Evolutionary conservation across 2,329 filamentous ascomycete species (phyloP).

Genomic region (Neocatenulostroma microsporum): DNA sequence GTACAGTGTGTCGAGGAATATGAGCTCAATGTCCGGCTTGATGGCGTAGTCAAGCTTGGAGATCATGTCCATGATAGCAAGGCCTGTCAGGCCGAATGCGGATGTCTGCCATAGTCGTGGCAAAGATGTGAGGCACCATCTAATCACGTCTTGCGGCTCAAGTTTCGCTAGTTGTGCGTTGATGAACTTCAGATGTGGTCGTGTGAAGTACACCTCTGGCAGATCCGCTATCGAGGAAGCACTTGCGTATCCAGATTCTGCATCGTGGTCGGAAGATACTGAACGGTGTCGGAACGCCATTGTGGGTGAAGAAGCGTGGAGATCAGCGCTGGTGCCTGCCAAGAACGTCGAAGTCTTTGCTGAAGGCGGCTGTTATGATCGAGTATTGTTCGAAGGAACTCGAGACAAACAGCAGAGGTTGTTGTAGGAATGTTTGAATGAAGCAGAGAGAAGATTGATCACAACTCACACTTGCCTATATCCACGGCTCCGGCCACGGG

Average conservation of each 20-base stretch:
- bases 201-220: constrained; percentile 76
- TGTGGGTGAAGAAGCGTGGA: too few relatives aligned
- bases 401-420: too few relatives aligned
- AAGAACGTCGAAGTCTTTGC: too few relatives aligned
- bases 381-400: too few relatives aligned
- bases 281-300: constrained; percentile 21
- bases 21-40: constrained; percentile 46
- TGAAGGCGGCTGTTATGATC: too few relatives aligned
- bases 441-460: constrained; percentile 2
- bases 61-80: constrained; percentile 56
- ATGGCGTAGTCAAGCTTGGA: constrained; percentile 61
- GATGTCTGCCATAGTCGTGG: constrained; percentile 60
- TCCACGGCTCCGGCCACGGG: constrained; percentile 13
- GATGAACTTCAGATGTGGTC: constrained; percentile 79
- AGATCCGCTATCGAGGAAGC: constrained; percentile 57
- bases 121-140: constrained; percentile 84
- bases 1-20: constrained; percentile 49
- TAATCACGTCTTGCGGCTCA: constrained; percentile 80
- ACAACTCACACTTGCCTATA: constrained; percentile 16
- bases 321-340: too few relatives aligned
- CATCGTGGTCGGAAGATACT: constrained; percentile 33
- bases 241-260: constrained; percentile 79
- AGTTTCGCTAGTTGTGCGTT: constrained; percentile 84
- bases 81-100: constrained; percentile 45
- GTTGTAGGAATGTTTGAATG: constrained; percentile 3